Evolutionary conservation across 2,329 filamentous ascomycete species (phyloP), one percentile per base, ranked within the genome.

Genomic region (Fonsecaea monophora): DNA sequence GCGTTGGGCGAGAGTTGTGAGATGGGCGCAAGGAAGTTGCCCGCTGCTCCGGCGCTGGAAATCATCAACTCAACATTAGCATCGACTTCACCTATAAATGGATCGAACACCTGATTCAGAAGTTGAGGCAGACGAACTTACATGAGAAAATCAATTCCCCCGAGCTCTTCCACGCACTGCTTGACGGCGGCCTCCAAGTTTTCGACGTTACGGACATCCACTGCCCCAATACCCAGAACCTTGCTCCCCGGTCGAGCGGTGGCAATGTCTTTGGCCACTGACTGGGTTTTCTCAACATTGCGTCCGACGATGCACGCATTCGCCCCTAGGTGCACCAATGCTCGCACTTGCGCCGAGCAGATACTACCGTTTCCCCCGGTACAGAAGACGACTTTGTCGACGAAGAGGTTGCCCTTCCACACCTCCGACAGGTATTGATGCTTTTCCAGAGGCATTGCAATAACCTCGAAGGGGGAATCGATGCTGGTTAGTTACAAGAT

Each of bases 261-360:
- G 8, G 91, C 91, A 73, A 99, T 95, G 73, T 94, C 92, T 70
- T 85, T 85, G 4, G 94, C 95, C 74, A 88, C 90, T 1, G 81
- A 79, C 77, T 95, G 90, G 0, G 94, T 98, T 84, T 97, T 97
- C 73, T 92, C 88, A 54, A 90, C 86, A 77, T 92, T 97, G 73
- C 95, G 90, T 48, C 95, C 95, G 64, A 98, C 86, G 75, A 99
- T 98, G 79, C 92, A 96, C 58, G 95, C 95, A 74, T 98, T 90
- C 53, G 93, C 94, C 60, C 95, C 95, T 6, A 99, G 88, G 69
- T 94, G 87, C 30, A 99, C 93, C 67, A 99, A 83, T 3, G 94
- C 95, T 71, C 92, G 87, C 37, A 96, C 95, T 82, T 98, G 95
- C 62, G 91, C 93, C 73, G 91, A 95, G 82, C 95, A 97, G 75